Conservation (phyloP, 148 eudicot species). For the Vaccinium vitisidaea region DNA sequence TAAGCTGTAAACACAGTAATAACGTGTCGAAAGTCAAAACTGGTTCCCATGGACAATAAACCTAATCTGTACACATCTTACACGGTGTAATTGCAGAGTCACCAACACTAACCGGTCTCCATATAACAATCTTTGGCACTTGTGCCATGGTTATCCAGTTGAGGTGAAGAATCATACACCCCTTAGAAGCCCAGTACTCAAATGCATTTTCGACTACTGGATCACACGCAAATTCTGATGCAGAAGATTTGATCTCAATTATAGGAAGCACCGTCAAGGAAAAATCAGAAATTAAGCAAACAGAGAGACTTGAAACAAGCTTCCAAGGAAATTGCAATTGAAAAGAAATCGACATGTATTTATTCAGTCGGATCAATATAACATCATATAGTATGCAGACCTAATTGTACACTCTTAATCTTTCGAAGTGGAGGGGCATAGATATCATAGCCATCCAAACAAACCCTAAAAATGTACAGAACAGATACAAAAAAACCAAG, state of each 20-base stretch:
- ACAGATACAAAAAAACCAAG: conserved; percentile 24
- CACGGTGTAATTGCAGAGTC: background rate
- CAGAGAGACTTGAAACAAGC: background rate
- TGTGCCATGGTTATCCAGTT: background rate
- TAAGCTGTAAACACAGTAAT: no score
- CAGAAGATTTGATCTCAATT: background rate
- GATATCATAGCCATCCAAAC: conserved; percentile 3
- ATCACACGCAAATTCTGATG: background rate
- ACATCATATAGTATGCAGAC: background rate
- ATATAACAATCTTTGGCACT: background rate
- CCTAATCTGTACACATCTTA: background rate
- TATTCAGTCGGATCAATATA: background rate
- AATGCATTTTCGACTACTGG: background rate
- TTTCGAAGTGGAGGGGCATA: background rate
- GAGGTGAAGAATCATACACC: background rate
- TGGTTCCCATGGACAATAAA: background rate
- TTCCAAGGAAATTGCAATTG: background rate
- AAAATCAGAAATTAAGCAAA: background rate
- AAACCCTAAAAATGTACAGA: conserved; percentile 27
- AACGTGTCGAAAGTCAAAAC: background rate
- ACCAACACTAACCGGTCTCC: background rate
- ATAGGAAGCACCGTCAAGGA: background rate
- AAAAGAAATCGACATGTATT: background rate
- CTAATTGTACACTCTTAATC: background rate
- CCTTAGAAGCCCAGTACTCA: background rate